phyloP scores from a whole-genome alignment of 2,329 filamentous ascomycete genomes.

The Colletotrichum salicis region DNA sequence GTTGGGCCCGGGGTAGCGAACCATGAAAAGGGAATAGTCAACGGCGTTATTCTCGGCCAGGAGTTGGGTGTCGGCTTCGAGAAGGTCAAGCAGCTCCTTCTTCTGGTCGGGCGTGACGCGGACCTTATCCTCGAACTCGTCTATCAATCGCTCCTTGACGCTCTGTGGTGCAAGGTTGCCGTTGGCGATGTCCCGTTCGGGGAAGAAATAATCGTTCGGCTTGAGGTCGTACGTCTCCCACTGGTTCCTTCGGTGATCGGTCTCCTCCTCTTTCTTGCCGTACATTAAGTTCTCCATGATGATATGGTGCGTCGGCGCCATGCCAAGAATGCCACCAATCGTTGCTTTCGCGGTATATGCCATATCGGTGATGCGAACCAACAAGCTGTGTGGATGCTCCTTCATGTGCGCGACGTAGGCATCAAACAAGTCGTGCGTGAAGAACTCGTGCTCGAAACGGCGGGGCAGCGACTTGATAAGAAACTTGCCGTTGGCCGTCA shows the following conservation, averaged over 20 bases:
- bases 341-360: constrained; percentile 65
- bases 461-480: constrained; percentile 78
- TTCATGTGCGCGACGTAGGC: constrained; percentile 75
- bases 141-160: constrained; percentile 73
- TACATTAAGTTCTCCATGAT: constrained; percentile 81
- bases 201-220: constrained; percentile 79
- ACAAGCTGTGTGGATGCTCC: constrained; percentile 66
- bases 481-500: constrained; percentile 72
- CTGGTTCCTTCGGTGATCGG: constrained; percentile 46
- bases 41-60: constrained; percentile 73
- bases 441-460: constrained; percentile 76
- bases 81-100: constrained; percentile 62
- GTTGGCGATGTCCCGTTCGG: constrained; percentile 76
- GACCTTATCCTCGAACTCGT: constrained; percentile 75
- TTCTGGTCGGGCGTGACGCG: constrained; percentile 65
- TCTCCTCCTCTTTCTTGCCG: constrained; percentile 61
- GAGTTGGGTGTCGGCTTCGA: constrained; percentile 72
- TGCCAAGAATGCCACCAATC: constrained; percentile 68
- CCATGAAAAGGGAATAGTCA: constrained; percentile 80
- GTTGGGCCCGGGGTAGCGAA: constrained; percentile 54
- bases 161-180: constrained; percentile 71
- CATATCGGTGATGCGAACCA: constrained; percentile 79
- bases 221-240: constrained; percentile 84
- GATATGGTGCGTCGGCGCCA: constrained; percentile 76
- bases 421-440: constrained; percentile 71